phyloP scores from a whole-genome alignment of 805 yeast genomes.

The Kuraishia hungarica region DNA sequence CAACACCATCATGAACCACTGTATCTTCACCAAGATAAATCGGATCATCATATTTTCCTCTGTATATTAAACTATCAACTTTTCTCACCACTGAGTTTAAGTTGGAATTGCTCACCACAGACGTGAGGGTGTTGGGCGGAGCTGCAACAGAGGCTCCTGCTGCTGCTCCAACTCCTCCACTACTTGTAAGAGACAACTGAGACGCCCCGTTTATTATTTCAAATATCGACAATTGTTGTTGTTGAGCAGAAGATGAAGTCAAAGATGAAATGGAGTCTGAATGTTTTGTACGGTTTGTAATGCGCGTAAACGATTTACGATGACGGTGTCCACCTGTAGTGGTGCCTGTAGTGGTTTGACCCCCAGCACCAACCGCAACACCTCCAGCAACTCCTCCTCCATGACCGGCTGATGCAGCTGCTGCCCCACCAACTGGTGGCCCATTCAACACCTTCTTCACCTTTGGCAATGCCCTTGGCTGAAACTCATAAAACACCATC shows the following conservation, averaged over 20 bases:
- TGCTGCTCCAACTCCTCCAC: neutral
- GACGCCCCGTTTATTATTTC: slow-evolving; percentile 13
- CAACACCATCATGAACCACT: slow-evolving; percentile 16
- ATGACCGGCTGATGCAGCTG: slow-evolving; percentile 9
- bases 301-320: slow-evolving; percentile 3
- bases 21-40: slow-evolving; percentile 4
- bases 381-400: neutral
- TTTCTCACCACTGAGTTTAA: neutral
- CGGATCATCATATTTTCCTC: neutral
- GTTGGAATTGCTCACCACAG: neutral
- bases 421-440: slow-evolving; percentile 5
- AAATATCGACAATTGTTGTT: slow-evolving; percentile 13
- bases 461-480: slow-evolving; percentile 33
- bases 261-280: slow-evolving; percentile 21
- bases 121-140: neutral
- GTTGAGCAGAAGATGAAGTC: slow-evolving; percentile 17
- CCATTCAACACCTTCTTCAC: slow-evolving; percentile 14
- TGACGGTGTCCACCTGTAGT: neutral
- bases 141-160: neutral
- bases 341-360: neutral
- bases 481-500: slow-evolving; percentile 44
- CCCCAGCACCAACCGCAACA: neutral
- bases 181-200: neutral
- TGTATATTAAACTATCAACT: neutral
- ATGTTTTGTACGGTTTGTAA: slow-evolving; percentile 7